Percentiles rank a stretch among this genome's conserved stretches.
These are phyloP conservation scores for Globisporangium recalcitrans DNA, from an alignment of 352 stramenopile genomes.

Conservation along the genomic window DNA sequence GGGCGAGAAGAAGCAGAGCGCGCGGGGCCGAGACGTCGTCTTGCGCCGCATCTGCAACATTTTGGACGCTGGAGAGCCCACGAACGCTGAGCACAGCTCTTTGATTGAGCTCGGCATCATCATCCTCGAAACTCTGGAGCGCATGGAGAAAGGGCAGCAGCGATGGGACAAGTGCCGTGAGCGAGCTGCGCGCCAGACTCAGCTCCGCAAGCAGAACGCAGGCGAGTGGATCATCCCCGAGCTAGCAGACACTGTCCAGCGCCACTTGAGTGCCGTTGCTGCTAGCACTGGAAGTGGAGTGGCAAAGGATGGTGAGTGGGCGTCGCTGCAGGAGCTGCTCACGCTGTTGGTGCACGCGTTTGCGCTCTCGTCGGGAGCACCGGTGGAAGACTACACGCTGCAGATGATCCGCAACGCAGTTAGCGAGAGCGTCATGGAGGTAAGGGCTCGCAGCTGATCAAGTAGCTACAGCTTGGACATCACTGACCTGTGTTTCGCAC, in stretches of 20 bases:
- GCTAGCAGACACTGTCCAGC: conserved; percentile 55
- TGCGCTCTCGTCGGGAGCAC: conserved; percentile 37
- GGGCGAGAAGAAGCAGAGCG: conserved; percentile 38
- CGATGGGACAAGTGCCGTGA: conserved; percentile 53
- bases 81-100: conserved; percentile 42
- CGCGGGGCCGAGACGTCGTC: conserved; percentile 67
- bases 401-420: conserved; percentile 61
- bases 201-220: conserved; percentile 42
- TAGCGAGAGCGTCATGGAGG: conserved; percentile 42
- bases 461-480: neutral
- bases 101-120: conserved; percentile 70
- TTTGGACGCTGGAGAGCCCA: conserved; percentile 55
- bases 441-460: conserved; percentile 16
- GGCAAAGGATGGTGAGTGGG: conserved; percentile 19
- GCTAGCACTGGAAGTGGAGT: neutral
- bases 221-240: conserved; percentile 71
- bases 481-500: neutral
- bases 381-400: conserved; percentile 59
- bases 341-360: conserved; percentile 63
- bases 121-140: conserved; percentile 67
- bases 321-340: conserved; percentile 42
- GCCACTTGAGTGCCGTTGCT: conserved; percentile 24
- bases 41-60: conserved; percentile 64
- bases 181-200: conserved; percentile 36
- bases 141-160: conserved; percentile 49